phyloP scores from a whole-genome alignment of 352 stramenopile genomes.

The Globisporangium alternatum region DNA sequence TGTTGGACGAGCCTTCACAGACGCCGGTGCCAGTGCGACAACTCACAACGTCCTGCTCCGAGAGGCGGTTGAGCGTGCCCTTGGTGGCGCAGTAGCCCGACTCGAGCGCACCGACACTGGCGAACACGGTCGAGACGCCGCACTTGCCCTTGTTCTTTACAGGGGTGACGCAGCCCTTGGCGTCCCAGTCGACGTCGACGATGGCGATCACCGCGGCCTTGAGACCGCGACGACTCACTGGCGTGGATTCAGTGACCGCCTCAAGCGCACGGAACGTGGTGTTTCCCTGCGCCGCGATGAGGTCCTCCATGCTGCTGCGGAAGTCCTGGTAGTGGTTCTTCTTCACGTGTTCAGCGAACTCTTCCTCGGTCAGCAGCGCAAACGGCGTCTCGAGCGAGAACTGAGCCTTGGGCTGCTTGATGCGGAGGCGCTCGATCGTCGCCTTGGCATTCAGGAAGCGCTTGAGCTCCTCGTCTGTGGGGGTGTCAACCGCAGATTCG shows the following conservation, averaged over 20 bases:
- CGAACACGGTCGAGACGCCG: conserved; percentile 17
- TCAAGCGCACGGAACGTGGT: background rate
- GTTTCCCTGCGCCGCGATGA: background rate
- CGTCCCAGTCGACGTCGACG: conserved; percentile 13
- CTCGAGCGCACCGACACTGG: conserved; percentile 19
- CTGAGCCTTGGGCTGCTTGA: conserved; percentile 42
- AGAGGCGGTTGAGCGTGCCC: conserved; percentile 8
- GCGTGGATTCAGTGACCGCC: background rate
- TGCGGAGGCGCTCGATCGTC: conserved; percentile 35
- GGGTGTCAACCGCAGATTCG: background rate
- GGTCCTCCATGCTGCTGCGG: conserved; percentile 12
- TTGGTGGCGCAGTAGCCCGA: conserved; percentile 20
- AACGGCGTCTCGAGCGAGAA: conserved; percentile 69
- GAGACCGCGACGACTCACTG: background rate
- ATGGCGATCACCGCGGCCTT: background rate
- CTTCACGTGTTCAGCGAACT: conserved; percentile 49
- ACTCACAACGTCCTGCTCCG: conserved; percentile 17
- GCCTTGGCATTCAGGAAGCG: conserved; percentile 11
- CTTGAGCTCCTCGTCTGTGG: conserved; percentile 11
- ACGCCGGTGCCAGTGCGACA: background rate
- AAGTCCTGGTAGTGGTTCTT: conserved; percentile 10
- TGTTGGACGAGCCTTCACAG: conserved; percentile 1
- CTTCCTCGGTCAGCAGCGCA: conserved; percentile 57
- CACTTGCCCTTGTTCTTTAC: conserved; percentile 23
- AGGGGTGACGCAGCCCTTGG: conserved; percentile 14